Base-by-base conservation (phyloP, 2,329 filamentous ascomycete species). In the Nemania sp. region DNA sequence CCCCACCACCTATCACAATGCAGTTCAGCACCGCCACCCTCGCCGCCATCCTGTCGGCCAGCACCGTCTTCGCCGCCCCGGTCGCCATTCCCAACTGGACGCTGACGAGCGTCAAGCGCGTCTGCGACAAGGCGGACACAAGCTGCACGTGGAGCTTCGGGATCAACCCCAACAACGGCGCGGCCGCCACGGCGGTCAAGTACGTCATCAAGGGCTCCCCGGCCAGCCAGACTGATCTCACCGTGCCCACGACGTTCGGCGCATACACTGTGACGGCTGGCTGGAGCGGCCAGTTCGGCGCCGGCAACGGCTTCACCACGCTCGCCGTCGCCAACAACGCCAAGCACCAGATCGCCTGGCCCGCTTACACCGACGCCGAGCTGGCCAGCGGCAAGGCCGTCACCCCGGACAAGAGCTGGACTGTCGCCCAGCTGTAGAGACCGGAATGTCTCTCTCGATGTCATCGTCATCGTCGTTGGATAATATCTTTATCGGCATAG, bases 251-350 rank as follows among this genome's bases (percentile, higher is more conserved):
- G 68, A 52, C 65, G 51, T 85, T 81, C 75, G 83, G 82, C 40
- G 69, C 68, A 59, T 86, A 77, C 76, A 81, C 77, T 63, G 67
- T 86, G 69, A 81, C 80, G 52, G 79, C 79, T 2, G 80, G 81
- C 74, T 86, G 83, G 83, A 82, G 78, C 71, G 82, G 77, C 69
- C 78, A 83, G 68, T 86, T 85, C 65, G 83, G 82, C 51, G 59
- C 73, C 12, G 79, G 72, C 63, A 74, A 80, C 25, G 83, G 81
- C 65, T 86, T 85, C 76, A 85, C 82, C 21, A 83, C 80, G 20
- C 73, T 85, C 29, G 75, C 79, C 18, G 79, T 86, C 54, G 77
- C 79, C 48, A 74, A 83, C 72, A 73, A 75, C 64, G 64, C 65
- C 53, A 71, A 75, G 66, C 73, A 72, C 49, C 73, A 77, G 63